These are phyloP conservation scores for Scolecobasidium constrictum DNA, from an alignment of 2,329 filamentous ascomycete genomes.

Conservation along the genomic window DNA sequence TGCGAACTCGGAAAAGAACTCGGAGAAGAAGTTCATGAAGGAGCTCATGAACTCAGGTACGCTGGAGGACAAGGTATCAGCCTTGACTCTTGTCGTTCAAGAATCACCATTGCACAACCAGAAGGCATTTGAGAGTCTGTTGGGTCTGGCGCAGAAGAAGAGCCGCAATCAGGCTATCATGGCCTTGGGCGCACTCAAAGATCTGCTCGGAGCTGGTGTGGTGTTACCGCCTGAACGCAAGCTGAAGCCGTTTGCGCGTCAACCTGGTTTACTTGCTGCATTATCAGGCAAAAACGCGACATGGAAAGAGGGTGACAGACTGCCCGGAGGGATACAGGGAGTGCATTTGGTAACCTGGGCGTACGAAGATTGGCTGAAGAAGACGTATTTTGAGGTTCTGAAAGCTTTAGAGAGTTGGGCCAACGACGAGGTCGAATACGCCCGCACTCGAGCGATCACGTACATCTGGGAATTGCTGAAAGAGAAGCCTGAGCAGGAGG, in stretches of 20 bases:
- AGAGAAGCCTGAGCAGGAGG: slow-evolving; percentile 95
- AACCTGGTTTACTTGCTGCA: slow-evolving; percentile 63
- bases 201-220: slow-evolving; percentile 82
- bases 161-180: slow-evolving; percentile 87
- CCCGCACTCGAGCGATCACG: slow-evolving; percentile 74
- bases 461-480: slow-evolving; percentile 86
- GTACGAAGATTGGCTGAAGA: slow-evolving; percentile 93
- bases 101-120: slow-evolving; percentile 91
- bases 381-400: slow-evolving; percentile 83
- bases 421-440: slow-evolving; percentile 90
- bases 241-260: slow-evolving; percentile 65
- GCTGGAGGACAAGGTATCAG: slow-evolving; percentile 91
- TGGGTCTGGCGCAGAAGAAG: slow-evolving; percentile 79
- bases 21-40: slow-evolving; percentile 90
- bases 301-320: slow-evolving; percentile 58
- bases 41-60: slow-evolving; percentile 97
- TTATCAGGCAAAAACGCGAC: slow-evolving; percentile 30
- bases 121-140: slow-evolving; percentile 75
- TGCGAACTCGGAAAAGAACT: slow-evolving; percentile 62
- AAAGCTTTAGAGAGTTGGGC: slow-evolving; percentile 89
- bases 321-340: slow-evolving; percentile 65
- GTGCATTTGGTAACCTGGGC: slow-evolving; percentile 77
- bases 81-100: slow-evolving; percentile 84
- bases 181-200: slow-evolving; percentile 85
- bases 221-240: slow-evolving; percentile 75